Percentiles rank a stretch among this genome's conserved stretches.
Conservation (phyloP, 768 basidiomycete genomes). For the Gymnopilus junonius region DNA sequence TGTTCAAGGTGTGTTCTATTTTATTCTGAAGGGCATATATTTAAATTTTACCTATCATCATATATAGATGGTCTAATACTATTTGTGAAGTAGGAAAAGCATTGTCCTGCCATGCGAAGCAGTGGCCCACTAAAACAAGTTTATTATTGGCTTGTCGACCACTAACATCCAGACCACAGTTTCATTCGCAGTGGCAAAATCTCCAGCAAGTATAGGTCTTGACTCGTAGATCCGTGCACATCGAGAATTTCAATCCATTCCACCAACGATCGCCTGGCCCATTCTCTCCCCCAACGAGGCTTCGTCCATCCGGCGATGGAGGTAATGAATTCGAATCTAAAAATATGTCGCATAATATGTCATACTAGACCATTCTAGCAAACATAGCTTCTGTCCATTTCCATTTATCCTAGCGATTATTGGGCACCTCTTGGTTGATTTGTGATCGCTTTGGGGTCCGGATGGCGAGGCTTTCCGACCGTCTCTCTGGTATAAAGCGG, state of each 20-base stretch:
- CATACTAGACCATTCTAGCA: neutral
- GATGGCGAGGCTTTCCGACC: neutral
- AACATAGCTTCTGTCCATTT: neutral
- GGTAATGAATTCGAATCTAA: neutral
- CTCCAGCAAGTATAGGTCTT: too few species aligned
- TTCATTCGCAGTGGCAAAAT: too few species aligned
- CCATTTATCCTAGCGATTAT: neutral
- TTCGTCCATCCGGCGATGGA: neutral
- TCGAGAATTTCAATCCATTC: neutral
- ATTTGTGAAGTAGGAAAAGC: too few species aligned
- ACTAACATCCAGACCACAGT: too few species aligned
- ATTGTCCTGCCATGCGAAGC: too few species aligned
- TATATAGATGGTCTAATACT: too few species aligned
- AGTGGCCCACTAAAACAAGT: too few species aligned
- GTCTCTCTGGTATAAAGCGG: neutral
- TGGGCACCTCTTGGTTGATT: neutral
- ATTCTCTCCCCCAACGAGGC: neutral
- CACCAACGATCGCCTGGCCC: neutral
- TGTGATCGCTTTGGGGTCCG: neutral
- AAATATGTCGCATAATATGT: conserved; percentile 1
- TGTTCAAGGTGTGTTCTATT: too few species aligned
- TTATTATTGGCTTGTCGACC: too few species aligned
- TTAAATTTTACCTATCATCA: too few species aligned
- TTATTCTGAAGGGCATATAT: too few species aligned
- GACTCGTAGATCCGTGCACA: neutral